Evolutionary conservation across 306 rosid species (phyloP), one percentile per base, ranked within the genome.

Genomic region (Glycine latifolia): DNA sequence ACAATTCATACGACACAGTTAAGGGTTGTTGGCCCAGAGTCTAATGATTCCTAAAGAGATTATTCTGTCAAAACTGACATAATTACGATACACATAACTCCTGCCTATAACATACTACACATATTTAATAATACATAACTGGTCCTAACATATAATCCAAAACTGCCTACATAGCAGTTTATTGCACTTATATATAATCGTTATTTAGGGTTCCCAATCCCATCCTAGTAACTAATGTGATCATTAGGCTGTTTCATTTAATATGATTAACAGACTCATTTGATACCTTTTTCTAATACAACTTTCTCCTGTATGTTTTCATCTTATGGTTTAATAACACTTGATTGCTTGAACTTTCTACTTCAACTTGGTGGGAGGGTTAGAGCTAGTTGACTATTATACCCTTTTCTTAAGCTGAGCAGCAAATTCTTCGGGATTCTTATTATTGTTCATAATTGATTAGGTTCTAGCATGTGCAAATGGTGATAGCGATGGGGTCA

Each of bases 391-490:
- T 44, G 67, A 58, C 15, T 46, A 46, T 26, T 78, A 48, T 8
- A 55, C 53, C 75, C 37, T 59, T 59, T 65, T 59, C 59, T 15
- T 68, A 54, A 26, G 31, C 31, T 26, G 31, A 26, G 31, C 31
- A 26, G 31, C 31, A 26, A 26, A 26, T 26, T 26, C 31, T 26
- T 26, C 13, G 37, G 47, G 53, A 69, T 46, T 72, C 37, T 75
- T 48, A 70, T 43, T 3, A 46, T 59, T 47, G 50, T 68, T 59
- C 68, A 71, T 65, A 74, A 62, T 49, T 84, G 79, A 75, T 83
- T 82, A 95, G 98, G 98, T 95, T 81, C 52, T 90, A 61, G 99
- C 97, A 53, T 95, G 99, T 75, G 90, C 98, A 48, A 95, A 90
- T 73, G 67, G 89, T 9, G 94, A 95, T 75, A 88, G 81, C 71